phyloP scores from a whole-genome alignment of 164 flowering plant genomes.

The Berberis vulgaris region DNA sequence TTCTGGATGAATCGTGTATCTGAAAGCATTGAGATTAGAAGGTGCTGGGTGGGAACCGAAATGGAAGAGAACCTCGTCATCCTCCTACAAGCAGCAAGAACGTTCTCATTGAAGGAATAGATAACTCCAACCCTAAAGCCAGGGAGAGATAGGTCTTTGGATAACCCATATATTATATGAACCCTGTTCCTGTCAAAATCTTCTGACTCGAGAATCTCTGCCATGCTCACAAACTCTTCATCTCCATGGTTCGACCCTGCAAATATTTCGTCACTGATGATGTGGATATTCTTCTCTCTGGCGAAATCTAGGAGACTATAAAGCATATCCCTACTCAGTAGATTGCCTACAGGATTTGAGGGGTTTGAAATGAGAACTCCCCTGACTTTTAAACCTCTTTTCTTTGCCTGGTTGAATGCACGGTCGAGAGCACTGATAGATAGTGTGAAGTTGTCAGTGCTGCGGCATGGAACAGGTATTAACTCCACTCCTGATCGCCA shows the following conservation, averaged over 20 bases:
- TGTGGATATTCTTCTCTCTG: constrained; percentile 82
- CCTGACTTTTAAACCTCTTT: constrained; percentile 74
- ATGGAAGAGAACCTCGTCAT: constrained; percentile 71
- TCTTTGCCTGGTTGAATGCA: constrained; percentile 85
- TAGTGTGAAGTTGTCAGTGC: constrained; percentile 65
- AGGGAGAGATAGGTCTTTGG: constrained; percentile 68
- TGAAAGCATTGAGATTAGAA: constrained; percentile 70
- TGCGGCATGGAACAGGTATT: constrained; percentile 92
- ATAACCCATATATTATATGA: constrained; percentile 70
- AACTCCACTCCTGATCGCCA: constrained; percentile 87
- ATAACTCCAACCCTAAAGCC: constrained; percentile 67
- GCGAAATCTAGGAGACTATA: constrained; percentile 77
- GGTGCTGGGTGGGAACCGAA: constrained; percentile 59
- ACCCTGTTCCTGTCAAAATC: constrained; percentile 65
- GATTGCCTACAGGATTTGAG: constrained; percentile 76
- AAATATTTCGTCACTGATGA: constrained; percentile 74
- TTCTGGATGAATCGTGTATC: constrained; percentile 44
- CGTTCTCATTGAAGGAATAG: constrained; percentile 59
- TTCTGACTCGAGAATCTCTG: constrained; percentile 55
- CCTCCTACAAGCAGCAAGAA: constrained; percentile 63
- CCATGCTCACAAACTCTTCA: constrained; percentile 84
- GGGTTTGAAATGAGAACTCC: constrained; percentile 84
- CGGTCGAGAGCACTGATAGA: constrained; percentile 66
- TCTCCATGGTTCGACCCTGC: constrained; percentile 63
- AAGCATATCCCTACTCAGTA: constrained; percentile 48